Evolutionary conservation across 805 yeast species (phyloP), one percentile per base, ranked within the genome.

Genomic region (Pichia gijzeniarum): DNA sequence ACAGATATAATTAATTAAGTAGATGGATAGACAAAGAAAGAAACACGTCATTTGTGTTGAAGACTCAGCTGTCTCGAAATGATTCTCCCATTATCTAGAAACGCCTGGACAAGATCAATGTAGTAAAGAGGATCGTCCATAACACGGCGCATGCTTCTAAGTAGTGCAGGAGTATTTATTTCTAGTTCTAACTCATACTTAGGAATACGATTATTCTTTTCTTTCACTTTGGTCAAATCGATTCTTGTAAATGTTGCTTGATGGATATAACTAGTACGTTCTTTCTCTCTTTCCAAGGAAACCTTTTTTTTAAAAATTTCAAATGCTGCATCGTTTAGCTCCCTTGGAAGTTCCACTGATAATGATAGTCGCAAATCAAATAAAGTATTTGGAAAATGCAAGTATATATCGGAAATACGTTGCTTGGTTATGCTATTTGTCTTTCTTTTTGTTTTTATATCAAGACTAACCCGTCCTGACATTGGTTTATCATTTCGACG

Each of bases 341-440:
- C 73, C 20, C 77, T 75, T 0, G 96, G 96, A 48, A 81, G 61
- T 76, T 89, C 97, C 25, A 85, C 63, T 33, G 87, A 78, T 51
- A 90, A 65, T 5, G 95, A 80, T 32, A 89, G 67, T 54, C 95
- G 74, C 53, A 82, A 70, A 64, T 89, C 97, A 59, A 80, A 82
- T 63, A 80, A 71, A 28, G 85, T 77, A 51, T 85, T 82, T 4
- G 96, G 96, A 44, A 83, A 74, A 56, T 77, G 80, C 18, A 89
- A 70, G 55, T 77, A 73, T 45, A 90, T 62, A 58, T 84, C 88
- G 2, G 87, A 76, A n/a, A 88, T 66, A 44, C 91, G 72, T 53
- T 77, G 75, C 58, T 89, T 89, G 49, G 79, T 80, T 43, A 89
- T 84, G 36, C 82, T 82, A 28, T 79, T 80, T 41, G 80, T 79